phyloP scores from a whole-genome alignment of 371 early-diverging fungal genomes.

The Dentiscutata heterogama region DNA sequence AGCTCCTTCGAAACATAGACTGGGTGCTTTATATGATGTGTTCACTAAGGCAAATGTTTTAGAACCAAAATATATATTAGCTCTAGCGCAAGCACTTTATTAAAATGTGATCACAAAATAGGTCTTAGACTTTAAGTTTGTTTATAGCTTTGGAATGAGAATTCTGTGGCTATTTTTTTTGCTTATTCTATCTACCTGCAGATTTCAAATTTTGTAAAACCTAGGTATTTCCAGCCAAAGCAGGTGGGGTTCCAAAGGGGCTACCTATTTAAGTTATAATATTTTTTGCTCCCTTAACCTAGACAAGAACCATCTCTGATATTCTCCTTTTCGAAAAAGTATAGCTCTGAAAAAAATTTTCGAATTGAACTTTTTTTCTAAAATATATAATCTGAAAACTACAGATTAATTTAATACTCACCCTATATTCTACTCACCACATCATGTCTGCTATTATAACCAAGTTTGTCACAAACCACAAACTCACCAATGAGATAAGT shows the following conservation, averaged over 20 bases:
- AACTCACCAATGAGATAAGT: conserved; percentile 34
- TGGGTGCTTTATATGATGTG: too few species aligned
- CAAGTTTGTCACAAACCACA: conserved; percentile 12
- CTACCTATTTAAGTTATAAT: too few species aligned
- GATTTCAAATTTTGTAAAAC: not conserved
- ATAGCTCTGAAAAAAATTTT: not conserved
- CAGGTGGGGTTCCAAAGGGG: too few species aligned
- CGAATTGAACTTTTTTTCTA: not conserved
- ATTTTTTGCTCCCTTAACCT: too few species aligned
- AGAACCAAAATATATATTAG: too few species aligned
- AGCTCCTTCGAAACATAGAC: too few species aligned
- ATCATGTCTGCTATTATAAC: conserved; percentile 40
- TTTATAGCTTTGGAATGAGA: not conserved
- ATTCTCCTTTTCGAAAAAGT: not conserved
- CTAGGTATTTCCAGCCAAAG: too few species aligned
- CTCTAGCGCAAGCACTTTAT: too few species aligned
- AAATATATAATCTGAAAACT: not conserved
- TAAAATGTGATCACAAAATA: too few species aligned
- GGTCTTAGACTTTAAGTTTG: not conserved
- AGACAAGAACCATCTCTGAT: not conserved
- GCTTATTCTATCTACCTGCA: not conserved
- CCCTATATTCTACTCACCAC: not conserved
- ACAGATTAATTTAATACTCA: not conserved
- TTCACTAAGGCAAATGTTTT: too few species aligned
- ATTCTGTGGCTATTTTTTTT: not conserved